Percentiles rank a stretch among this genome's conserved stretches.
Conservation (phyloP, 768 basidiomycete genomes). For the Leccinum pellstonianum region DNA sequence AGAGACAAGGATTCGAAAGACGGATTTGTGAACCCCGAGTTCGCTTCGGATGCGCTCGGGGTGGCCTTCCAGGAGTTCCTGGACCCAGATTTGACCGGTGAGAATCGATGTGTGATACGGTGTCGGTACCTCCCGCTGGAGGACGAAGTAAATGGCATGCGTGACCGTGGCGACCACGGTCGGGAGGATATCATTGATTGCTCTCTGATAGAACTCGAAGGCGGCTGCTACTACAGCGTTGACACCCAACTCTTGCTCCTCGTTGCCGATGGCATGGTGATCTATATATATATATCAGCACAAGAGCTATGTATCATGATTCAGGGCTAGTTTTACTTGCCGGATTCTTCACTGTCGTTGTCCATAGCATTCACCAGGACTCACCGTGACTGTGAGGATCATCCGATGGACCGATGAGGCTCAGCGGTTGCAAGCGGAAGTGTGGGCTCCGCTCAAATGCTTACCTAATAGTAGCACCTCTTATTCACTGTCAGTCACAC, state of each 20-base stretch:
- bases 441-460: too few species aligned
- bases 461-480: too few species aligned
- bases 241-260: too few species aligned
- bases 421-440: too few species aligned
- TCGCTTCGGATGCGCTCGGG: background rate
- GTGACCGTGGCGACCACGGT: too few species aligned
- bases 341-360: background rate
- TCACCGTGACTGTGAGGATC: background rate
- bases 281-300: background rate
- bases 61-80: background rate
- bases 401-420: too few species aligned
- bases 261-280: background rate
- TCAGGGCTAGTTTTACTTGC: background rate
- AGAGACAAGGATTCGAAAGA: background rate
- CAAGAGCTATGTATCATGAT: background rate
- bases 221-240: too few species aligned
- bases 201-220: too few species aligned
- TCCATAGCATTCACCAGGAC: background rate
- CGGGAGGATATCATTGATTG: too few species aligned
- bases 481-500: too few species aligned
- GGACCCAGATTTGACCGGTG: background rate
- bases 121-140: too few species aligned
- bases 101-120: background rate
- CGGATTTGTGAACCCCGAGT: background rate
- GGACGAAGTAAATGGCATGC: too few species aligned